A percentile compares a stretch with the other conserved stretches of the same genome.
These are phyloP conservation scores for Fraxinus pennsylvanica DNA, from an alignment of 257 asterid genomes.

Conservation along the genomic window DNA sequence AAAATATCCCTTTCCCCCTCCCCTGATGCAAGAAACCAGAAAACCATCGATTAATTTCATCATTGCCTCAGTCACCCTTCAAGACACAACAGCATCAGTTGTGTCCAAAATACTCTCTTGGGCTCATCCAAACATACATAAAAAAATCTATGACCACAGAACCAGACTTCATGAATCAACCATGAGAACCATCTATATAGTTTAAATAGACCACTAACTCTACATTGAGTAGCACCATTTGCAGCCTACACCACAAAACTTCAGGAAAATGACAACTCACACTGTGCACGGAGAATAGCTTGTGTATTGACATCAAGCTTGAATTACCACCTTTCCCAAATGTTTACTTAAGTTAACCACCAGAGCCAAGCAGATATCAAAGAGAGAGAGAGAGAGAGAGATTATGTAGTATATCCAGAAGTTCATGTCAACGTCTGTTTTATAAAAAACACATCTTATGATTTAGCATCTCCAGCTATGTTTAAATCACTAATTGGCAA, in stretches of 20 bases:
- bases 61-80: too few species aligned
- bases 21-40: too few species aligned
- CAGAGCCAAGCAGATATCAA: too few species aligned
- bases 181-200: background rate
- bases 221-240: background rate
- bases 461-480: background rate
- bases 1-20: too few species aligned
- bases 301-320: background rate
- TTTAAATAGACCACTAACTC: background rate
- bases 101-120: background rate
- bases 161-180: background rate
- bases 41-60: too few species aligned
- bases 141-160: background rate
- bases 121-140: background rate
- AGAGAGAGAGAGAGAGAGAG: too few species aligned
- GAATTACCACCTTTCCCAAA: background rate
- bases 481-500: background rate
- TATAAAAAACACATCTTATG: background rate
- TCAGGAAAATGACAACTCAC: background rate
- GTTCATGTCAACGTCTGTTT: background rate
- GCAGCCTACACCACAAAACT: background rate
- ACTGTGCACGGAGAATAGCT: background rate
- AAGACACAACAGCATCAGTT: too few species aligned
- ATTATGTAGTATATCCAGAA: background rate
- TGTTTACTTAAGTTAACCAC: background rate